Conservation (phyloP, 441 rosid genomes). For the Brassica hybrid region DNA sequence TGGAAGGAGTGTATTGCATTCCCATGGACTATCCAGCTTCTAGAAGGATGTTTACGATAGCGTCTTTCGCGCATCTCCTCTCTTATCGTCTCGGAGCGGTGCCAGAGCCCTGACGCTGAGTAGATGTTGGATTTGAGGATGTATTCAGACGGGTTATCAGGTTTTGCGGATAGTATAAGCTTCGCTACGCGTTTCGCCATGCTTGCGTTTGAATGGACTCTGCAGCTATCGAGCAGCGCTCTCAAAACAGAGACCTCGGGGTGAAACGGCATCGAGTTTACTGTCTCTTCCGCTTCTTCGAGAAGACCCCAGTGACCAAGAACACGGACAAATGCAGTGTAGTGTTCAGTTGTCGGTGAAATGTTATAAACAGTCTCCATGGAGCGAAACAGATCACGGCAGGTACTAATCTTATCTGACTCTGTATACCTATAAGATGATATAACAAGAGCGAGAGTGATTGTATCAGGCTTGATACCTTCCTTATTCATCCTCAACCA, state of each 20-base stretch:
- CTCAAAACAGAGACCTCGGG: slow-evolving; percentile 68
- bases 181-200: slow-evolving; percentile 63
- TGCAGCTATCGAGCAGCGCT: slow-evolving; percentile 78
- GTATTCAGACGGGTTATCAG: slow-evolving; percentile 65
- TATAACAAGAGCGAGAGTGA: slow-evolving; percentile 59
- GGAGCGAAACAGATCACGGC: slow-evolving; percentile 63
- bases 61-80: slow-evolving; percentile 67
- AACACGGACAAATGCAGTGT: slow-evolving; percentile 62
- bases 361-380: slow-evolving; percentile 51
- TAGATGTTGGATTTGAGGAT: slow-evolving; percentile 78
- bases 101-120: slow-evolving; percentile 89
- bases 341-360: slow-evolving; percentile 75
- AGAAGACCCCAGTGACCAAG: slow-evolving; percentile 79
- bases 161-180: slow-evolving; percentile 59
- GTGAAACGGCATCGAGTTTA: slow-evolving; percentile 57
- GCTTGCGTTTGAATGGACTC: slow-evolving; percentile 58
- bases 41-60: slow-evolving; percentile 65
- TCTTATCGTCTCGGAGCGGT: slow-evolving; percentile 67
- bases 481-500: slow-evolving; percentile 64
- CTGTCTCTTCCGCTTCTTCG: slow-evolving; percentile 73
- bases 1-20: slow-evolving; percentile 67
- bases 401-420: slow-evolving; percentile 56
- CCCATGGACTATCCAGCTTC: slow-evolving; percentile 81
- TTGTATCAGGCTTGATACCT: slow-evolving; percentile 55
- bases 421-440: slow-evolving; percentile 63